These are phyloP conservation scores for Daldinia sp. DNA, from an alignment of 2,329 filamentous ascomycete genomes.

Conservation along the genomic window DNA sequence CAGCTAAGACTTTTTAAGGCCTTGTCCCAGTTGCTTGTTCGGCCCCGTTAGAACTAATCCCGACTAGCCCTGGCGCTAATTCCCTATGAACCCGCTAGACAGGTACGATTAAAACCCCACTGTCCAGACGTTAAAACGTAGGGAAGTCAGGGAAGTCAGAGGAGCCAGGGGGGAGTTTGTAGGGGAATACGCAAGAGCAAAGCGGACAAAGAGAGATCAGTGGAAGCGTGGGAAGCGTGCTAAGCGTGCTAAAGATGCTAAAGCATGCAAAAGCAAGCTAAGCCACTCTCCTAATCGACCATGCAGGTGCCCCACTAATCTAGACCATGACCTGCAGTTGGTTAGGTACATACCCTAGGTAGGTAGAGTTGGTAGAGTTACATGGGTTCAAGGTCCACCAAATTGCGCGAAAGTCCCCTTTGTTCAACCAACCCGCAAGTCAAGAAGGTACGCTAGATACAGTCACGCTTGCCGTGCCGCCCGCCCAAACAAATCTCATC, in stretches of 20 bases:
- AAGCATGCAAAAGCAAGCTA: slow-evolving; percentile 22
- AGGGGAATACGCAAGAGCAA: slow-evolving; percentile 18
- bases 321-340: slow-evolving; percentile 18
- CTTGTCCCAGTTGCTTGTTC: not conserved
- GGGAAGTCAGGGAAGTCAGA: slow-evolving; percentile 21
- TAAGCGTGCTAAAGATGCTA: no score
- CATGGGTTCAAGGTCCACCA: slow-evolving; percentile 3
- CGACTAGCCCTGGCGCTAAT: slow-evolving; percentile 25
- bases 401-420: slow-evolving; percentile 24
- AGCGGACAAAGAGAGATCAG: slow-evolving; percentile 16
- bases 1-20: slow-evolving; percentile 2
- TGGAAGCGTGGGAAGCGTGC: not conserved
- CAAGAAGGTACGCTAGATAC: slow-evolving; percentile 10
- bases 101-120: slow-evolving; percentile 31
- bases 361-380: not conserved
- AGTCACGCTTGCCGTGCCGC: slow-evolving; percentile 36
- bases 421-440: slow-evolving; percentile 27
- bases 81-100: slow-evolving; percentile 20
- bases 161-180: slow-evolving; percentile 10
- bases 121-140: slow-evolving; percentile 39
- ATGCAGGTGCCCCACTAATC: slow-evolving; percentile 19
- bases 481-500: slow-evolving; percentile 34
- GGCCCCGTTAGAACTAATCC: slow-evolving; percentile 7
- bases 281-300: slow-evolving; percentile 37
- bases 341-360: no score